Evolutionary conservation across 1,284 basidiomycete species (phyloP).

Genomic region (Serendipita sp.): DNA sequence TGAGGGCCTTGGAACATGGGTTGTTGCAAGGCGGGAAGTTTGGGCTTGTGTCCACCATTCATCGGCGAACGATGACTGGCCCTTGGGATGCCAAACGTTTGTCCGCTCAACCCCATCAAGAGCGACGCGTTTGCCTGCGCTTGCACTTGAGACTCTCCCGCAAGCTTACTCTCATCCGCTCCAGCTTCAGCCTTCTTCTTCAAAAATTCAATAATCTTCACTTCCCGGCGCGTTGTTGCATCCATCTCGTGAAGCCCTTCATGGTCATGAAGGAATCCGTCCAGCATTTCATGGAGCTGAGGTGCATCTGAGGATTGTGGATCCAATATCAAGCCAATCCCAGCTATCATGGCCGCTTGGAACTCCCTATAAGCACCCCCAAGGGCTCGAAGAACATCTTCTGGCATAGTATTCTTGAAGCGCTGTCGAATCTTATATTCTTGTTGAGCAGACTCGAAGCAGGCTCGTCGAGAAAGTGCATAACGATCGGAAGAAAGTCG

Average conservation of each 20-base stretch:
- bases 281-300: conserved; percentile 62
- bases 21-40: conserved; percentile 14
- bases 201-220: conserved; percentile 68
- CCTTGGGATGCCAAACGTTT: neutral
- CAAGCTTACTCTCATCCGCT: conserved; percentile 27
- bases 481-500: conserved; percentile 62
- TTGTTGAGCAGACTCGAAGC: conserved; percentile 65
- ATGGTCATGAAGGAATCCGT: conserved; percentile 60
- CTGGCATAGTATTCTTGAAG: conserved; percentile 44
- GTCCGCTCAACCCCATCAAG: conserved; percentile 11
- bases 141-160: conserved; percentile 36
- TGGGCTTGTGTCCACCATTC: conserved; percentile 21
- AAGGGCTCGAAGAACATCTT: conserved; percentile 49
- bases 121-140: conserved; percentile 27
- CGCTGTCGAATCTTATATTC: conserved; percentile 58
- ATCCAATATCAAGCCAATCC: conserved; percentile 67
- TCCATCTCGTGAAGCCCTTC: conserved; percentile 54
- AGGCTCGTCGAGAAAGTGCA: conserved; percentile 54
- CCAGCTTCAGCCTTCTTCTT: conserved; percentile 47
- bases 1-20: conserved; percentile 3
- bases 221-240: conserved; percentile 63
- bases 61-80: conserved; percentile 19
- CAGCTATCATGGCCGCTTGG: conserved; percentile 73
- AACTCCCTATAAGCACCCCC: conserved; percentile 73
- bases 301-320: conserved; percentile 52